phyloP scores from a whole-genome alignment of 345 rosid genomes.

The Gynandropsis gynandra region DNA sequence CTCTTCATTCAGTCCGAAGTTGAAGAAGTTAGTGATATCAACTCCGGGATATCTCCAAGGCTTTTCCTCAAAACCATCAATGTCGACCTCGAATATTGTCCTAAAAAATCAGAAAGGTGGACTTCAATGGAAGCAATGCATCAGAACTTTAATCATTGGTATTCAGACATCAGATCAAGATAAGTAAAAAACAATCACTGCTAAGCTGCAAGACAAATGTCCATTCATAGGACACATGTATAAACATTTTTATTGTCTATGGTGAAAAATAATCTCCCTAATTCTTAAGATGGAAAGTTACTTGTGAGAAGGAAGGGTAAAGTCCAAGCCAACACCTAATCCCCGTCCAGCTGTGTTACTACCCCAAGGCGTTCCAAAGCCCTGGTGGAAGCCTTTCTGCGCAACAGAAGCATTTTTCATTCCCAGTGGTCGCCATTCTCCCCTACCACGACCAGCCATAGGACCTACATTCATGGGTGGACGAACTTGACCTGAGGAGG shows the following conservation, averaged over 20 bases:
- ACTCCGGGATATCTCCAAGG: conserved; percentile 53
- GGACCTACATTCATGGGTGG: conserved; percentile 56
- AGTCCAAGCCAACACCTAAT: conserved; percentile 36
- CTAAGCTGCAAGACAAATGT: no score
- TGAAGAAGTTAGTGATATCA: conserved; percentile 51
- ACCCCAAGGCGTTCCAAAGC: conserved; percentile 63
- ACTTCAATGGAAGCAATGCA: conserved; percentile 12
- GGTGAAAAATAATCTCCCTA: neutral
- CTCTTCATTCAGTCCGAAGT: conserved; percentile 58
- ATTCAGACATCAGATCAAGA: neutral
- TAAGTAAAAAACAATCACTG: conserved; percentile 1
- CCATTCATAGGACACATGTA: neutral
- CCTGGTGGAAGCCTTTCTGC: conserved; percentile 72
- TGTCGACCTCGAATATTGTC: conserved; percentile 44
- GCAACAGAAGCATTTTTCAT: conserved; percentile 53
- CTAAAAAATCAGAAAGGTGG: conserved; percentile 29
- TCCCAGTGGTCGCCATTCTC: conserved; percentile 87
- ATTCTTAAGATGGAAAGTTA: conserved; percentile 31
- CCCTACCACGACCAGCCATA: conserved; percentile 84
- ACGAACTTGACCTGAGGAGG: conserved; percentile 68
- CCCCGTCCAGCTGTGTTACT: conserved; percentile 61
- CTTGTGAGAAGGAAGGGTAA: conserved; percentile 99
- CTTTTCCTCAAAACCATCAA: conserved; percentile 44
- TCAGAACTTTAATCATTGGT: neutral
- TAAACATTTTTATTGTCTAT: conserved; percentile 5